phyloP scores from a whole-genome alignment of 169 alveolate genomes.

The Plasmodium relictum region DNA sequence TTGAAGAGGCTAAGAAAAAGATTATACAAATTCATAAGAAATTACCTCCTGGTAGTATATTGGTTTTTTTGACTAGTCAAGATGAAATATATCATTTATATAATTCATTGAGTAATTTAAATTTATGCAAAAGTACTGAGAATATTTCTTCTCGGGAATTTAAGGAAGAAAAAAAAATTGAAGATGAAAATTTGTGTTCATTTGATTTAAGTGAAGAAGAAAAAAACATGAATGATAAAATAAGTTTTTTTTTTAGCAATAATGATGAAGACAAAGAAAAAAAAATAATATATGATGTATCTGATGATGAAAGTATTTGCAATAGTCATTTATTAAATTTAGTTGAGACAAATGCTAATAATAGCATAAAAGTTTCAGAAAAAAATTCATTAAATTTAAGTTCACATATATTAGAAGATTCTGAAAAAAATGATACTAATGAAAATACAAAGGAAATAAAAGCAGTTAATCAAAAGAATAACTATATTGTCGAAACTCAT shows the following conservation, averaged over 20 bases:
- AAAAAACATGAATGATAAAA: slow-evolving; percentile 43
- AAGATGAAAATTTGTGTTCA: slow-evolving; percentile 21
- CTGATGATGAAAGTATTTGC: slow-evolving; percentile 75
- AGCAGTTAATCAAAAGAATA: not conserved
- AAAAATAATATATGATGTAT: slow-evolving; percentile 67
- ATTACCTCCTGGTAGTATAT: slow-evolving; percentile 98
- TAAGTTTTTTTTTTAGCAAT: slow-evolving; percentile 39
- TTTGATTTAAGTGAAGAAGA: slow-evolving; percentile 78
- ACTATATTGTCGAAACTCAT: not conserved
- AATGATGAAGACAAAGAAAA: slow-evolving; percentile 75
- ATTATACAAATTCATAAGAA: slow-evolving; percentile 92
- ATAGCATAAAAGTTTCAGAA: slow-evolving; percentile 12
- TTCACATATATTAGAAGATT: not conserved
- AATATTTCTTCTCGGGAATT: not conserved
- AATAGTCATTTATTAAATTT: slow-evolving; percentile 48
- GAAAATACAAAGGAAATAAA: not conserved
- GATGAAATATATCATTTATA: slow-evolving; percentile 94
- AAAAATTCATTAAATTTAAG: slow-evolving; percentile 20
- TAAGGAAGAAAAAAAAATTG: not conserved
- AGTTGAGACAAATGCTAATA: not conserved
- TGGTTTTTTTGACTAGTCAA: slow-evolving; percentile 97
- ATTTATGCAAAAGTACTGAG: slow-evolving; percentile 76
- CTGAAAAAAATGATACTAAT: not conserved
- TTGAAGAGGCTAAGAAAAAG: slow-evolving; percentile 84
- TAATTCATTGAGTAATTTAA: slow-evolving; percentile 84